Percentiles rank a stretch among this genome's conserved stretches.
phyloP scores from a whole-genome alignment of 2,329 filamentous ascomycete genomes.

The Ophiosphaerella korrae region DNA sequence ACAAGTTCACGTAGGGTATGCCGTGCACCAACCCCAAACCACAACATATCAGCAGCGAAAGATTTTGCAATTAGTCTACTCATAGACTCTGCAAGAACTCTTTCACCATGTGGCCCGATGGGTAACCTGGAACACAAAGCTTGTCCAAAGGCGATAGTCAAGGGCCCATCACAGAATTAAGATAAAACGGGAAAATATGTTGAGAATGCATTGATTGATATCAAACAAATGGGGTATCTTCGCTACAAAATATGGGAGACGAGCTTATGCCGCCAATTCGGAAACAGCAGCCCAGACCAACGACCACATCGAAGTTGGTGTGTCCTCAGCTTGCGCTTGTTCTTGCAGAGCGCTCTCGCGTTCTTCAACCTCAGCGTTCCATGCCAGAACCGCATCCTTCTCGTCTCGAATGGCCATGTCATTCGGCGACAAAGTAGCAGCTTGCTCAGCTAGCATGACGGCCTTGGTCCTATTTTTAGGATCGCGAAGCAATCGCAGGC shows the following conservation, averaged over 20 bases:
- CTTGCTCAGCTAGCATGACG: conserved; percentile 23
- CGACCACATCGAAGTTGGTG: background rate
- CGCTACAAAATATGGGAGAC: background rate
- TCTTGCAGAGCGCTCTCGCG: conserved; percentile 3
- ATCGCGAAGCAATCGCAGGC: conserved; percentile 22
- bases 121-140: conserved; percentile 8
- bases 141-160: conserved; percentile 18
- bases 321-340: background rate
- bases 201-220: too few relatives aligned
- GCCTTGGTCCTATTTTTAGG: conserved; percentile 15
- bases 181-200: too few relatives aligned
- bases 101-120: conserved; percentile 12
- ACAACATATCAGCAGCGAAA: conserved; percentile 8
- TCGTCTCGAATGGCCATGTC: conserved; percentile 26
- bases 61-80: conserved; percentile 4
- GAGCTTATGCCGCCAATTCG: background rate
- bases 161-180: too few relatives aligned
- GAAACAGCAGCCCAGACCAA: background rate
- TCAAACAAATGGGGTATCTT: background rate
- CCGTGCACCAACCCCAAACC: conserved; percentile 14
- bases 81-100: conserved; percentile 12
- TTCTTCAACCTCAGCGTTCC: conserved; percentile 24
- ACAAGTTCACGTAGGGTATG: conserved; percentile 13
- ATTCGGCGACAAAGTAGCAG: conserved; percentile 20
- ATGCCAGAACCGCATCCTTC: conserved; percentile 18